Evolutionary conservation across 2,329 filamentous ascomycete genomes (phyloP).

Genomic region (Nemania sp.): DNA sequence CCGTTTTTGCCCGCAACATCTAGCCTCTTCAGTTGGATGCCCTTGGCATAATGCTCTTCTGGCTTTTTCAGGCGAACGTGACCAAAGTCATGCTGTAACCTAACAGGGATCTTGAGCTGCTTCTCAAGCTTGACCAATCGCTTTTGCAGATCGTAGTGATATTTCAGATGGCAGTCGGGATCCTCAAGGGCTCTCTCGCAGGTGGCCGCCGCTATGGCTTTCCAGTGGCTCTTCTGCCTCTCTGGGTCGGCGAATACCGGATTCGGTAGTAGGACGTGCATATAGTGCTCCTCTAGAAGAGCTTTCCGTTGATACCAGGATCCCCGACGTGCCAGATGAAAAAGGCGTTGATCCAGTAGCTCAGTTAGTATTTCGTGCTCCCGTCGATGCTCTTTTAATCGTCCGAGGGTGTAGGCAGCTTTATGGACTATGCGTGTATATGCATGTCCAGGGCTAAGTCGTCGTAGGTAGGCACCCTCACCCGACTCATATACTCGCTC

Average conservation of each 20-base stretch:
- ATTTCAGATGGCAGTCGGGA: constrained; percentile 88
- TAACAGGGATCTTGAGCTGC: constrained; percentile 81
- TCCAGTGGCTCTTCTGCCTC: constrained; percentile 84
- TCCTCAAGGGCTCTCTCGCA: constrained; percentile 91
- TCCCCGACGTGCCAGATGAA: constrained; percentile 86
- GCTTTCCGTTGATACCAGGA: constrained; percentile 97
- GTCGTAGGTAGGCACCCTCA: constrained; percentile 88
- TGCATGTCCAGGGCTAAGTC: constrained; percentile 91
- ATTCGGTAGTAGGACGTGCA: constrained; percentile 71
- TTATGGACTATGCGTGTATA: constrained; percentile 96
- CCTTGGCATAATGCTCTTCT: constrained; percentile 78
- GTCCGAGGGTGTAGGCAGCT: constrained; percentile 79
- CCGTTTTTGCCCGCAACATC: constrained; percentile 57
- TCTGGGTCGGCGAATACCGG: constrained; percentile 55
- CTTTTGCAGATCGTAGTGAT: constrained; percentile 95
- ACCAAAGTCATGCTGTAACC: constrained; percentile 91
- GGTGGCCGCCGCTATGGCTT: constrained; percentile 77
- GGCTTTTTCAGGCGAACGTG: constrained; percentile 84
- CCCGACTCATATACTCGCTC: constrained; percentile 80
- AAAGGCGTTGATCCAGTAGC: constrained; percentile 82
- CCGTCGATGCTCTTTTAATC: constrained; percentile 81
- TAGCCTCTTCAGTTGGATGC: constrained; percentile 79
- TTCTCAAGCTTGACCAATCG: constrained; percentile 92
- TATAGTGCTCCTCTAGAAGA: constrained; percentile 93
- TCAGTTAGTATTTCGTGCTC: constrained; percentile 82